A percentile compares a stretch with the other conserved stretches of the same genome.
Conservation (phyloP, 345 rosid genomes). For the Gynandropsis gynandra region DNA sequence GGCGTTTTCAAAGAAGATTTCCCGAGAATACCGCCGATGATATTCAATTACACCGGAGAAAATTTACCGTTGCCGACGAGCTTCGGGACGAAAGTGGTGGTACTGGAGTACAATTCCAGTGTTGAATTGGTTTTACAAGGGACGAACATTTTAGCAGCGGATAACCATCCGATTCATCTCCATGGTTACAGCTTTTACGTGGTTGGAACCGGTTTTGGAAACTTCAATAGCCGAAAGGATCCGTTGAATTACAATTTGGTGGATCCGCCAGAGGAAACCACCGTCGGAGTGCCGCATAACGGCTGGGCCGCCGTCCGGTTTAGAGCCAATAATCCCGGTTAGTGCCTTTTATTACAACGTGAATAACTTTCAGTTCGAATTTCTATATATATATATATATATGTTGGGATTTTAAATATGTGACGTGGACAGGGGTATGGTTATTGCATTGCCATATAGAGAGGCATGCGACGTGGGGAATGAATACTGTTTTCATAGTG, state of each 20-base stretch:
- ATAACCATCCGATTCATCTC: constrained; percentile 80
- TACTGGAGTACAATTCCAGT: constrained; percentile 53
- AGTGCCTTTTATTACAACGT: constrained; percentile 2
- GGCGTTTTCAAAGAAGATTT: constrained; percentile 78
- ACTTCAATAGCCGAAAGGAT: constrained; percentile 56
- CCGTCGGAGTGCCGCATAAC: constrained; percentile 69
- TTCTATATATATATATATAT: not conserved
- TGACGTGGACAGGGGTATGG: constrained; percentile 33
- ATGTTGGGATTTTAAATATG: not conserved
- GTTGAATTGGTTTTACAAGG: constrained; percentile 77
- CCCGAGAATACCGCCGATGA: constrained; percentile 59
- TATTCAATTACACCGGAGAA: constrained; percentile 47
- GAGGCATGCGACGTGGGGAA: constrained; percentile 38
- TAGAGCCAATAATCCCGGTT: constrained; percentile 77
- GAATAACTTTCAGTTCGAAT: too few species aligned
- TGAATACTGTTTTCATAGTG: constrained; percentile 37
- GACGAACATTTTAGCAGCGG: constrained; percentile 62
- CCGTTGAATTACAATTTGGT: constrained; percentile 57
- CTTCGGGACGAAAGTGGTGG: constrained; percentile 63
- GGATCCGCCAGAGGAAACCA: constrained; percentile 73
- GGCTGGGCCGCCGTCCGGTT: constrained; percentile 91
- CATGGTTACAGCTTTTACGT: constrained; percentile 76
- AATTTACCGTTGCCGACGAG: constrained; percentile 78
- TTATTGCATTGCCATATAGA: constrained; percentile 38
- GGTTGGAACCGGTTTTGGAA: constrained; percentile 67